Evolutionary conservation across 805 yeast genomes (phyloP), one percentile per base, ranked within the genome.

Genomic region (Metschnikowia arizonensis): DNA sequence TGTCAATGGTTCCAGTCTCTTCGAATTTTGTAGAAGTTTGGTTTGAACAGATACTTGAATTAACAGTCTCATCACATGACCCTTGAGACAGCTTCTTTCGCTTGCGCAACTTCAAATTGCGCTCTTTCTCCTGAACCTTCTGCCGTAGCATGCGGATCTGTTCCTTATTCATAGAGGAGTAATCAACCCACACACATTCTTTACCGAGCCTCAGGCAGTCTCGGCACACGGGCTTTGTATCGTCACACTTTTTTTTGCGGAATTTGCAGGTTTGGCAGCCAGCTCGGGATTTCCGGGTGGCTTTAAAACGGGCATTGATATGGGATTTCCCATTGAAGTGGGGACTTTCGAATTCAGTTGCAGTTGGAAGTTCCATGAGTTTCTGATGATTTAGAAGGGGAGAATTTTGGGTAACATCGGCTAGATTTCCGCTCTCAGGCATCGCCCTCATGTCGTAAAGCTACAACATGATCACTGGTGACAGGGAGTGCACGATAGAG

Each of bases 221-320:
- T 1, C 74, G 67, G 55, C 83, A 78, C 1, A 63, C 54, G 1
- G 83, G 83, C 45, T 64, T 66, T 6, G 47, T 49, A 52, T 78
- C 81, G 50, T 77, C 74, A 56, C 83, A 78, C 51, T 79, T 68
- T 55, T 79, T 80, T 69, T 82, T 82, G 34, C 88, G 64, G 30
- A 77, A 68, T 55, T 82, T 83, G 61, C 89, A 83, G 0, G 86
- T 82, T 31, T 82, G 61, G 58, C 89, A 83, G 0, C 88, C 88
- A n/a, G 68, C 69, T 52, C 67, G 74, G 1, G 85, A 76, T 50
- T 54, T 54, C 3, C 34, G 26, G 32, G 33, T 39, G 10, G 33
- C 34, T 11, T 15, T 39, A 19, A 37, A 37, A 5, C 33, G 40
- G 25, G 24, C 40, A 28, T 37, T 36, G 24, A 36, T 25, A 7